Conservation (phyloP, 768 basidiomycete genomes). For the Tulasnella sp. region DNA sequence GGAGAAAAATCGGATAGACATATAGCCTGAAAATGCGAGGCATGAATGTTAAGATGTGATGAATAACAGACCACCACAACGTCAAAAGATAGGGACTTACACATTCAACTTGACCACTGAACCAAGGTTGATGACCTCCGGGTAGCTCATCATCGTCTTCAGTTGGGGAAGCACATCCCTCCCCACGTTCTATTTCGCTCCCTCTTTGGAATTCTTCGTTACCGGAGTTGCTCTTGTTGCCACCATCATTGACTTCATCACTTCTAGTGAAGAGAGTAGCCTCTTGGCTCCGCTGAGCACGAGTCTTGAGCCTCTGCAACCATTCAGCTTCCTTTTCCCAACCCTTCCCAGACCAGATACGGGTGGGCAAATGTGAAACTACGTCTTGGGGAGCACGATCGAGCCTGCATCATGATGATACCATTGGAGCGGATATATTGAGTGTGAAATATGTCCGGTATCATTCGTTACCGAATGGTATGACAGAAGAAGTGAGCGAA, state of each 20-base stretch:
- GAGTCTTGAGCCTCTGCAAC: conserved; percentile 32
- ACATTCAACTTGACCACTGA: conserved; percentile 10
- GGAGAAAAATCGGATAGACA: conserved; percentile 77
- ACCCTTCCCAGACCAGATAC: conserved; percentile 67
- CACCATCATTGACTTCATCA: conserved; percentile 7
- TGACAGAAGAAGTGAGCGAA: conserved; percentile 28
- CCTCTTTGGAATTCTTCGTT: not conserved
- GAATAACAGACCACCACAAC: not conserved
- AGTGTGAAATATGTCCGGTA: too few relatives aligned
- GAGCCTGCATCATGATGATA: conserved; percentile 32
- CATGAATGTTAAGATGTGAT: conserved; percentile 1
- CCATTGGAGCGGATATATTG: too few relatives aligned
- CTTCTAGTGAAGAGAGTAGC: conserved; percentile 27
- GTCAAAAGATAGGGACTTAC: not conserved
- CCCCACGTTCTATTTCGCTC: conserved; percentile 18
- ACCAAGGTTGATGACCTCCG: conserved; percentile 9
- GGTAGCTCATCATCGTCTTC: conserved; percentile 10
- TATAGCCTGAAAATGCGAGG: conserved; percentile 39
- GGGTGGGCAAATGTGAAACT: conserved; percentile 66
- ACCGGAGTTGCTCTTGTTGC: not conserved
- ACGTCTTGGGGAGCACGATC: conserved; percentile 74
- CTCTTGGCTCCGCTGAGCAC: conserved; percentile 23
- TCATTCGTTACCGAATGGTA: too few relatives aligned
- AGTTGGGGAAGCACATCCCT: conserved; percentile 19
- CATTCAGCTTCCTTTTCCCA: conserved; percentile 43